phyloP scores from a whole-genome alignment of 352 stramenopile genomes.

The Phytopythium mirpurense region DNA sequence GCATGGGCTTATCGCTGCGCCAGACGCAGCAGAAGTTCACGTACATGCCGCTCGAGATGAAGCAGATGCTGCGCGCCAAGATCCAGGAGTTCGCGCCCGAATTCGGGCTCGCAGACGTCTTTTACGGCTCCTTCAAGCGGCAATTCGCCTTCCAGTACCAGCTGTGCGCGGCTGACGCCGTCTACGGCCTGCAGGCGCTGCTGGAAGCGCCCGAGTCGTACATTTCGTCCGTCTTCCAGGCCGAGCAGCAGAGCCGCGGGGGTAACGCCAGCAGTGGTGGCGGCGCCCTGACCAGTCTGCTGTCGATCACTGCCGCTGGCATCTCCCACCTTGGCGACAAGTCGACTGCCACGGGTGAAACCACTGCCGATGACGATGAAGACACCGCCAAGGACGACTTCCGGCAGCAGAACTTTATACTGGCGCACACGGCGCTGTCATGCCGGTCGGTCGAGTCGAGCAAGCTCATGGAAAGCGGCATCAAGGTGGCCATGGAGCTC shows the following conservation, averaged over 20 bases:
- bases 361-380: conserved; percentile 14
- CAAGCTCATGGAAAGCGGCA: conserved; percentile 88
- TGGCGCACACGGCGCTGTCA: conserved; percentile 65
- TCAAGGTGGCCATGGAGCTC: conserved; percentile 93
- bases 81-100: conserved; percentile 90
- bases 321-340: conserved; percentile 22
- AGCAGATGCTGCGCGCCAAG: conserved; percentile 90
- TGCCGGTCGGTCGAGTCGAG: conserved; percentile 66
- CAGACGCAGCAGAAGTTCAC: conserved; percentile 94
- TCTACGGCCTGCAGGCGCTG: conserved; percentile 92
- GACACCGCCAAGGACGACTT: conserved; percentile 43
- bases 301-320: conserved; percentile 26
- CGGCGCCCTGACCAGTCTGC: not conserved
- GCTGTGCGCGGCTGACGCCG: conserved; percentile 93
- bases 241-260: conserved; percentile 51
- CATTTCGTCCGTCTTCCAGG: conserved; percentile 55
- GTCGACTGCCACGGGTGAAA: conserved; percentile 17
- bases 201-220: conserved; percentile 86
- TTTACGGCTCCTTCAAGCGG: conserved; percentile 95
- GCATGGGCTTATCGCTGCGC: conserved; percentile 96
- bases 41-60: conserved; percentile 94
- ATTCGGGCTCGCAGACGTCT: conserved; percentile 94
- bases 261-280: not conserved
- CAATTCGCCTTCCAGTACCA: conserved; percentile 94
- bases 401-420: conserved; percentile 76